Percentiles rank a stretch among this genome's conserved stretches.
Evolutionary conservation across 306 rosid genomes (phyloP).

Genomic region (Prunus dulcis): DNA sequence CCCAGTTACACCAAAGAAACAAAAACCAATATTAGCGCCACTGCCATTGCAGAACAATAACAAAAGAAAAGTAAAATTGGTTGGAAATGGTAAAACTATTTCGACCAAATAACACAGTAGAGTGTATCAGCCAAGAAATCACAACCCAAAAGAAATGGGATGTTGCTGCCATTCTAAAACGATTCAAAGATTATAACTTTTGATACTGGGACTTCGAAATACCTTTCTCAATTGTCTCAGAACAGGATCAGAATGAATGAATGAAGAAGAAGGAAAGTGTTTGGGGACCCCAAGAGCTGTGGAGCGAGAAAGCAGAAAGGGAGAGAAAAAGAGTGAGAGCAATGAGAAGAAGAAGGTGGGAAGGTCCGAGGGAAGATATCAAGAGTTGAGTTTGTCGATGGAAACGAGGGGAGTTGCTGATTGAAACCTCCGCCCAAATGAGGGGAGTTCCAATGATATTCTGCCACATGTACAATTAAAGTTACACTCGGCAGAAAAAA

Average conservation of each 20-base stretch:
- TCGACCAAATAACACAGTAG: not conserved
- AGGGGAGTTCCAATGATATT: too few species aligned
- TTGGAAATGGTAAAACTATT: too few species aligned
- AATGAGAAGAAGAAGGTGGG: not conserved
- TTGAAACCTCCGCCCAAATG: not conserved
- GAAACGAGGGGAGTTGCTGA: not conserved
- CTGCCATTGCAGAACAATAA: not conserved
- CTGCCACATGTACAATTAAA: too few species aligned
- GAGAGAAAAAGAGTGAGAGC: not conserved
- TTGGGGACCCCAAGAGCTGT: not conserved
- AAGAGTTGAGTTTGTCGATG: slow-evolving; percentile 32
- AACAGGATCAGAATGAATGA: not conserved
- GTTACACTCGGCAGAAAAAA: too few species aligned
- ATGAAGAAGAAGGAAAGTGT: not conserved
- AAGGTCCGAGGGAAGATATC: not conserved
- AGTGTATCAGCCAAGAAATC: not conserved
- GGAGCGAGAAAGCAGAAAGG: not conserved
- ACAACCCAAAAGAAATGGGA: not conserved
- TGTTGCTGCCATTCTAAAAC: not conserved
- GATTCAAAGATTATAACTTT: not conserved
- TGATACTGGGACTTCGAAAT: not conserved
- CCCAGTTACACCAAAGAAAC: not conserved
- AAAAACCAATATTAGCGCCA: not conserved
- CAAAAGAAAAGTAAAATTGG: not conserved
- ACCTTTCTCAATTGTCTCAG: not conserved